phyloP scores from a whole-genome alignment of 495 filamentous ascomycete genomes.

The Delitschia confertaspora region DNA sequence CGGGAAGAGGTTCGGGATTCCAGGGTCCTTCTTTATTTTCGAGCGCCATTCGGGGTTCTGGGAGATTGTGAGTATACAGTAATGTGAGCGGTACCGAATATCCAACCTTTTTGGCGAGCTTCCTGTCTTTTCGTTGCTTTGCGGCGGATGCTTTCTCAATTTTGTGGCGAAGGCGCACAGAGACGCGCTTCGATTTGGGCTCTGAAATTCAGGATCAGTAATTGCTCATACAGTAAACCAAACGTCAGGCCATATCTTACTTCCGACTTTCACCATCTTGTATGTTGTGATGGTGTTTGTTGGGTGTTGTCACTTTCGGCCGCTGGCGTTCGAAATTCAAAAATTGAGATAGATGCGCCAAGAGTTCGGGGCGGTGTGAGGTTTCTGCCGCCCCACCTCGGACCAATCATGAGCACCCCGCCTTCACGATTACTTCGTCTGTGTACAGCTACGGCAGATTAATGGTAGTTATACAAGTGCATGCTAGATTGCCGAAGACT shows the following conservation, averaged over 20 bases:
- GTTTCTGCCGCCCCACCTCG: too few relatives aligned
- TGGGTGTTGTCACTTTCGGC: slow-evolving; percentile 16
- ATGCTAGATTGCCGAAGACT: too few relatives aligned
- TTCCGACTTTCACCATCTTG: slow-evolving; percentile 26
- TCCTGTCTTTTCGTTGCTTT: slow-evolving; percentile 82
- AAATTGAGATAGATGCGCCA: background rate
- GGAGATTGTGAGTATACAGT: slow-evolving; percentile 2
- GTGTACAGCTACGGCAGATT: too few relatives aligned
- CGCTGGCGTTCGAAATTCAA: too few relatives aligned
- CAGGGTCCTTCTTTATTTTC: slow-evolving; percentile 89
- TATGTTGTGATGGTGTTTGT: background rate
- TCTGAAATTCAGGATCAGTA: slow-evolving; percentile 42
- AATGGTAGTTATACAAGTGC: too few relatives aligned
- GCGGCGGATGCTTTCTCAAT: slow-evolving; percentile 88
- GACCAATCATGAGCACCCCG: too few relatives aligned
- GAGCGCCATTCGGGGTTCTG: slow-evolving; percentile 91
- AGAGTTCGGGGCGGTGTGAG: background rate
- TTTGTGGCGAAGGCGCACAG: slow-evolving; percentile 84
- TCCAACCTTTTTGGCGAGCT: slow-evolving; percentile 69
- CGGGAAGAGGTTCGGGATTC: slow-evolving; percentile 94
- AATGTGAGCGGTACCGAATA: too few relatives aligned
- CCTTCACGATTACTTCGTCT: too few relatives aligned
- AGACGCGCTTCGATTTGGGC: slow-evolving; percentile 84
- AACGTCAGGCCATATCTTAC: slow-evolving; percentile 11
- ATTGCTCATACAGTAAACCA: background rate